Evolutionary conservation across 805 yeast genomes (phyloP), one percentile per base, ranked within the genome.

Genomic region (Cyberlindnera mrakii): DNA sequence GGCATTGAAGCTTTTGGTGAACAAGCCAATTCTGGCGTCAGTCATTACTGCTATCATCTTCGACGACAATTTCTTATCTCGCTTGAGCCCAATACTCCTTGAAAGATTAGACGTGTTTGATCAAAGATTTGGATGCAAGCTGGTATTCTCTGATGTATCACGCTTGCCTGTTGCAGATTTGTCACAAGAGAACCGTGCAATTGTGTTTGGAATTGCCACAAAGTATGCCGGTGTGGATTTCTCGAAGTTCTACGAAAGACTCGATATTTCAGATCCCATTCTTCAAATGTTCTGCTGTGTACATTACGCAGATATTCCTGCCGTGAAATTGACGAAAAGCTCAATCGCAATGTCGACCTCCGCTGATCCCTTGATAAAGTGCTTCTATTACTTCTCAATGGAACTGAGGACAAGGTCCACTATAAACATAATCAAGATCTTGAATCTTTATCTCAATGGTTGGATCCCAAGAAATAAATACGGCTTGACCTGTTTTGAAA

Each of bases 381-480:
- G 64, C 4, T 55, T 56, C 14, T 68, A 63, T 47, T 60, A 57
- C 25, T 47, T 69, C 8, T 54, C 63, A 14, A 37, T 58, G 11
- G 72, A 68, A 45, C 55, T 61, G 50, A 60, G 53, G 23, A 48
- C 61, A 11, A 61, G 59, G 35, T 54, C 64, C 4, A 57, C 59
- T 11, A 19, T 41, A 3, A 66, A 67, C 39, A 46, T 69, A 11
- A 47, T 46, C 1, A 58, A 60, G 37, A 60, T 69, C 16, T 40
- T 64, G 1, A 50, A 54, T 10, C 46, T 54, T n/a, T 67, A 64
- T 41, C 44, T 57, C 9, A 51, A 47, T 8, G 58, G 60, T 36
- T 67, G 72, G 67, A 30, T 63, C 6, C 42, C 45, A 4, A 50
- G 46, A 23, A 51, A 48, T 41, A 54, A 41, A 37, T 38, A 19